These are phyloP conservation scores for Proliferodiscus dingleyae DNA, from an alignment of 2,329 filamentous ascomycete species.

Conservation along the genomic window DNA sequence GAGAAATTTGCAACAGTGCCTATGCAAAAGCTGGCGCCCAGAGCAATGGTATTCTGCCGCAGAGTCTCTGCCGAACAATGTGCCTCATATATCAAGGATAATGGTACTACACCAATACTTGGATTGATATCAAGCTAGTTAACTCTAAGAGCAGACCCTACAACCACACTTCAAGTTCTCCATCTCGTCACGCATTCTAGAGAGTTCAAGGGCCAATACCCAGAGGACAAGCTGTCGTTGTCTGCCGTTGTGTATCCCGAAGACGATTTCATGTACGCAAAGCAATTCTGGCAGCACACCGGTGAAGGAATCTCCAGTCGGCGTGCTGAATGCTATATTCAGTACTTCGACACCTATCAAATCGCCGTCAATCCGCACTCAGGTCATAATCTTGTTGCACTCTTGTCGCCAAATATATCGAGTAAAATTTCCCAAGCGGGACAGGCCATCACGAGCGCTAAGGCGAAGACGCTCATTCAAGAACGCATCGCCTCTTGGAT, in stretches of 20 bases:
- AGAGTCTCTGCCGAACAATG: background rate
- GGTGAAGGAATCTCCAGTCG: constrained; percentile 2
- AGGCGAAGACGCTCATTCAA: background rate
- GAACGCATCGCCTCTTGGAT: background rate
- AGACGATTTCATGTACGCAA: background rate
- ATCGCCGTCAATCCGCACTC: background rate
- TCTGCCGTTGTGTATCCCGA: background rate
- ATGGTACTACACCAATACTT: background rate
- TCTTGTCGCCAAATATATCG: background rate
- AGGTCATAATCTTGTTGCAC: background rate
- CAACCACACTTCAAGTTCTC: background rate
- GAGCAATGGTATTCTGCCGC: background rate
- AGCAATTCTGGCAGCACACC: constrained; percentile 2
- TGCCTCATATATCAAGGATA: background rate
- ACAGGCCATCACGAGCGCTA: constrained; percentile 10
- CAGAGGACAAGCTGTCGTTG: background rate
- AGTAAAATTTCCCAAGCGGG: constrained; percentile 47
- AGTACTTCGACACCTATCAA: background rate
- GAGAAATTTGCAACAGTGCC: background rate
- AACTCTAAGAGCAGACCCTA: background rate
- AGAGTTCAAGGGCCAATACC: background rate
- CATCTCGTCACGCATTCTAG: background rate
- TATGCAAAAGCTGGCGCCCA: background rate
- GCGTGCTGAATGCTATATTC: constrained; percentile 1
- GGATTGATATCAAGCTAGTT: background rate